A percentile compares a stretch with the other conserved stretches of the same genome.
phyloP scores from a whole-genome alignment of 2,329 filamentous ascomycete species.

The Ceratocystiopsis minuta region DNA sequence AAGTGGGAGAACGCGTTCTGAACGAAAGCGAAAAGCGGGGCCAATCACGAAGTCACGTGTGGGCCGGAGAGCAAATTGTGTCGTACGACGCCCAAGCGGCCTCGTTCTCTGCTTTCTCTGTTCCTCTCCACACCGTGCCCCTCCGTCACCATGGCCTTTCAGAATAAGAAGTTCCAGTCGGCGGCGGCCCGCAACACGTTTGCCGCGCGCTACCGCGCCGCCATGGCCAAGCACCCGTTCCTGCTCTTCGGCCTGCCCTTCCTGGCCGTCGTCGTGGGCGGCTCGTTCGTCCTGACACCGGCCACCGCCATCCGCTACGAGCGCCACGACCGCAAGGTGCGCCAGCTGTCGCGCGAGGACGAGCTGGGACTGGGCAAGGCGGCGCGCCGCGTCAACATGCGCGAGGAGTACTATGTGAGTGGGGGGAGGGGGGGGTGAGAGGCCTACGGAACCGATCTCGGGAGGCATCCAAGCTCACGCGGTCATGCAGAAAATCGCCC shows the following conservation, averaged over 20 bases:
- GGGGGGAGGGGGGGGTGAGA: neutral
- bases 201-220: constrained; percentile 57
- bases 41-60: too few relatives aligned
- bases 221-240: constrained; percentile 68
- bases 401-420: constrained; percentile 72
- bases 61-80: too few relatives aligned
- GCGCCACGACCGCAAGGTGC: constrained; percentile 74
- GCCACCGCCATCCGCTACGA: constrained; percentile 91
- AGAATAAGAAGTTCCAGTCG: constrained; percentile 51
- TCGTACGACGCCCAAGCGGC: too few relatives aligned
- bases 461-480: neutral
- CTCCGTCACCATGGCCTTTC: constrained; percentile 32
- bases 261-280: constrained; percentile 71
- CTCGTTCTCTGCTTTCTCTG: too few relatives aligned
- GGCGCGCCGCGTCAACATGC: constrained; percentile 56
- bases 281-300: constrained; percentile 85
- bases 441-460: too few relatives aligned
- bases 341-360: constrained; percentile 71
- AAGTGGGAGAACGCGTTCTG: too few relatives aligned
- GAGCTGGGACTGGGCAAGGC: constrained; percentile 62
- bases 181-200: constrained; percentile 48
- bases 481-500: constrained; percentile 47
- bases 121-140: too few relatives aligned
- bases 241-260: constrained; percentile 89
- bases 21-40: too few relatives aligned